These are phyloP conservation scores for Sphaerulina musiva DNA, from an alignment of 2,329 filamentous ascomycete genomes.

Conservation along the genomic window DNA sequence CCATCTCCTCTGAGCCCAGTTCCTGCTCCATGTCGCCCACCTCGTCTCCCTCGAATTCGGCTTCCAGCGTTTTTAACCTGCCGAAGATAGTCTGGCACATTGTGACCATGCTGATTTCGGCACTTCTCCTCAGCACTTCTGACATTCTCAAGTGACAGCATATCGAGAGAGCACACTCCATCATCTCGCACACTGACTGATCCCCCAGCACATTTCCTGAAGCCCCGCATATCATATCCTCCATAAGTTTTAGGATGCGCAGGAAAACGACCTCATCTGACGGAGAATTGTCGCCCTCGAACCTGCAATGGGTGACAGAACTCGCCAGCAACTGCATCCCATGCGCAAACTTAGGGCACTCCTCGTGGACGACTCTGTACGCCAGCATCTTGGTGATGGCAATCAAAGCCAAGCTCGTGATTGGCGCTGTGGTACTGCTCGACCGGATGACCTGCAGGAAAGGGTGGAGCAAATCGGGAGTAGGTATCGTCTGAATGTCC, in stretches of 20 bases:
- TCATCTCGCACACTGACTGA: slow-evolving; percentile 98
- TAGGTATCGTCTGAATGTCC: slow-evolving; percentile 84
- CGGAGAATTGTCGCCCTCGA: slow-evolving; percentile 90
- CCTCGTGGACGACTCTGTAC: slow-evolving; percentile 79
- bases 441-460: slow-evolving; percentile 96
- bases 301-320: slow-evolving; percentile 94
- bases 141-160: slow-evolving; percentile 91
- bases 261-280: slow-evolving; percentile 93
- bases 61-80: slow-evolving; percentile 78
- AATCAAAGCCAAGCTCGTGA: slow-evolving; percentile 88
- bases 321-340: slow-evolving; percentile 93
- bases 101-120: slow-evolving; percentile 93
- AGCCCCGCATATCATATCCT: slow-evolving; percentile 91
- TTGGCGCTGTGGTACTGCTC: slow-evolving; percentile 90
- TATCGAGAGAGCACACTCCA: slow-evolving; percentile 95
- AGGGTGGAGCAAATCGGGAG: slow-evolving; percentile 78
- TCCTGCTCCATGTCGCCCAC: slow-evolving; percentile 60
- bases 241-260: slow-evolving; percentile 94
- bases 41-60: slow-evolving; percentile 53
- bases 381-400: slow-evolving; percentile 95
- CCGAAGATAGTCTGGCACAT: slow-evolving; percentile 99
- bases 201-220: slow-evolving; percentile 92
- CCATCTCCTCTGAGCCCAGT: slow-evolving; percentile 58
- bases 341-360: slow-evolving; percentile 78
- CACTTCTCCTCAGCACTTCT: slow-evolving; percentile 80